Conservation (phyloP, 2,329 filamentous ascomycete species). For the Colletotrichum sp. region DNA sequence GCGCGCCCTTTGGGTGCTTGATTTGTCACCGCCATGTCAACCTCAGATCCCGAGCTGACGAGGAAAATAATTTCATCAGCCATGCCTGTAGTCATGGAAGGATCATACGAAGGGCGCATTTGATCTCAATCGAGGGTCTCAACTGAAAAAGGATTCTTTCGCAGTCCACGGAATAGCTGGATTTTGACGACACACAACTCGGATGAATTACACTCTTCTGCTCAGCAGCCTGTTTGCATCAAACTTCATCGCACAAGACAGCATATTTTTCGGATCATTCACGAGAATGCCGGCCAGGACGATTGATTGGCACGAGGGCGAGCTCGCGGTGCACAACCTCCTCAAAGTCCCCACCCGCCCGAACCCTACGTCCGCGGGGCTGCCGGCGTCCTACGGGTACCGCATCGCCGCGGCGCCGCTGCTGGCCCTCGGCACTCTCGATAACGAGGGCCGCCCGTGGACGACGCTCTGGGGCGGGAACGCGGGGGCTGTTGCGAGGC, state of each 20-base stretch:
- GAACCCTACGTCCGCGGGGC: constrained; percentile 71
- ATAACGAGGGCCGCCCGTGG: constrained; percentile 72
- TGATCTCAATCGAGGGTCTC: background rate
- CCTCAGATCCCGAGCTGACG: background rate
- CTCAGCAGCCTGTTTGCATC: background rate
- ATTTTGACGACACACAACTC: background rate
- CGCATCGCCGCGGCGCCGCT: constrained; percentile 69
- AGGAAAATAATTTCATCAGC: background rate
- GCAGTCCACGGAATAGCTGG: background rate
- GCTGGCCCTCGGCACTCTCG: constrained; percentile 76
- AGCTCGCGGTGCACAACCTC: constrained; percentile 67
- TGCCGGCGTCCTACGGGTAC: constrained; percentile 65
- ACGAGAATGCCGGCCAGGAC: constrained; percentile 31
- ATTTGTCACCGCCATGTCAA: constrained; percentile 14
- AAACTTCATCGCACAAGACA: background rate
- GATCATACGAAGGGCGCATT: background rate
- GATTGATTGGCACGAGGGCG: constrained; percentile 67
- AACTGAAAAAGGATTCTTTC: background rate
- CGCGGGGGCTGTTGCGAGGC: constrained; percentile 65
- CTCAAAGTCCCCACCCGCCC: constrained; percentile 61
- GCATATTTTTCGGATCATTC: background rate
- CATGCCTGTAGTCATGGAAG: background rate
- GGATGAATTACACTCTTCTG: constrained; percentile 8
- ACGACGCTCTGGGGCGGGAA: constrained; percentile 80
- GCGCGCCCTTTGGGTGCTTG: constrained; percentile 5